Percentiles rank a stretch among this genome's conserved stretches.
Conservation (phyloP, 495 filamentous ascomycete species). For the Cryomyces antarcticus region DNA sequence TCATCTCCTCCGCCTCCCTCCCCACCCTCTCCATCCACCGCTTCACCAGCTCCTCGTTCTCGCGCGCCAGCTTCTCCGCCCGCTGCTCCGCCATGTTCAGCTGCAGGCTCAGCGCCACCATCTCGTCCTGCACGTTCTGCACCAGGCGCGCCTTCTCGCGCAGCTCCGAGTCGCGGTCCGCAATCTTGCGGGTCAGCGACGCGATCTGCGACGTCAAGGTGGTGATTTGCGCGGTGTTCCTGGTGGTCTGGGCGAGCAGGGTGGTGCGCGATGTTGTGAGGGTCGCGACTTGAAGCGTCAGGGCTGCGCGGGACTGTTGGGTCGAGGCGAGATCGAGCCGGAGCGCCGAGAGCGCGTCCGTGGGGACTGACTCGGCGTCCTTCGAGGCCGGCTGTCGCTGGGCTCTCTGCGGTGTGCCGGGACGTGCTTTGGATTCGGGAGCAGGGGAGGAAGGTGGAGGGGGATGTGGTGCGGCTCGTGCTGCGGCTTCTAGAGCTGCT, state of each 20-base stretch:
- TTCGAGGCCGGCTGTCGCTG: background rate
- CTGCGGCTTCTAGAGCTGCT: conserved; percentile 6
- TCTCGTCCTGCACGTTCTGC: conserved; percentile 80
- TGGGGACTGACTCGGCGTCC: conserved; percentile 1
- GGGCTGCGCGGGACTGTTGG: conserved; percentile 15
- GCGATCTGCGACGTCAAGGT: conserved; percentile 42
- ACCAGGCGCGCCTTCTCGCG: conserved; percentile 61
- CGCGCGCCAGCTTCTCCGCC: conserved; percentile 43
- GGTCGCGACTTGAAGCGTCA: conserved; percentile 12
- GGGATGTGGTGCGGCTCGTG: background rate
- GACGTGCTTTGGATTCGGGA: background rate
- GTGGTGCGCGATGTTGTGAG: conserved; percentile 13
- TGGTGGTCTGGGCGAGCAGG: conserved; percentile 11
- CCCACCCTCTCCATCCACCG: conserved; percentile 80
- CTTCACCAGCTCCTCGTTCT: conserved; percentile 75
- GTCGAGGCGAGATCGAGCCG: conserved; percentile 18
- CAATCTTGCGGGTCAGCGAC: conserved; percentile 37
- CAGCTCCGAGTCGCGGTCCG: conserved; percentile 71
- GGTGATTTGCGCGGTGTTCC: conserved; percentile 32
- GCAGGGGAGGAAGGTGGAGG: background rate
- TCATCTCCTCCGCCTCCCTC: conserved; percentile 76
- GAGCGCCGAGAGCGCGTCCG: conserved; percentile 8
- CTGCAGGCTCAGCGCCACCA: conserved; percentile 66
- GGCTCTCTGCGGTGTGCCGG: conserved; percentile 4
- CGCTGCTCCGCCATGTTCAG: conserved; percentile 67